Evolutionary conservation across 441 rosid genomes (phyloP), one percentile per base, ranked within the genome.

Genomic region (Euphorbia schlechtendalii): DNA sequence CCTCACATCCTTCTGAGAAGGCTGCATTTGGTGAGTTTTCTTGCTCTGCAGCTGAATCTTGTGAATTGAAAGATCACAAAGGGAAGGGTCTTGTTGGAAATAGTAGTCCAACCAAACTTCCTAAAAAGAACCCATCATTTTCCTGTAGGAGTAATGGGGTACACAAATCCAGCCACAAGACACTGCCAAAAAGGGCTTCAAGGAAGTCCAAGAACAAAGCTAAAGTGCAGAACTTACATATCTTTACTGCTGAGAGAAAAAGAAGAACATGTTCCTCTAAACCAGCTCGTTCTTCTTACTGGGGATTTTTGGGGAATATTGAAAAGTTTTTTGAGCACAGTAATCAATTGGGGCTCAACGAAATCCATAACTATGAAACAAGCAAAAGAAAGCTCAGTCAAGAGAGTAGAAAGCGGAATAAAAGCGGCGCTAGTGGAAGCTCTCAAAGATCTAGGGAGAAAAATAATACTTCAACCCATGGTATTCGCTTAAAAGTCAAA

Each of bases 401-500:
- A 71, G 78, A 74, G 71, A 65, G 72, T 66, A 68, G 71, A 75
- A 82, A 76, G 70, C 67, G 8, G 62, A 78, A 36, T 32, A 83
- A 70, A 58, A 73, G 72, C 57, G 67, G 9, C 62, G 56, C 64
- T 32, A 71, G 73, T 55, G 73, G 80, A 45, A 69, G 69, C 64
- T 71, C 73, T 25, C 77, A 71, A 43, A 74, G 61, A 34, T 78
- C 86, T 53, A 71, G 73, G 59, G 74, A 69, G 68, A 79, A 77
- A 56, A 13, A 36, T 64, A 70, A 61, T 76, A 64, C 79, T 77
- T 72, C 81, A 70, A 79, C 73, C 52, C 72, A 72, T 64, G 68
- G 86, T 70, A 82, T 91, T 46, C 89, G 94, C 32, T 74, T 94
- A 76, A 90, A 80, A 84, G 86, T 94, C 69, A 94, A 83, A 78